Evolutionary conservation across 176 grass and related monocot genomes (phyloP).

Genomic region (Phyllostachys edulis): DNA sequence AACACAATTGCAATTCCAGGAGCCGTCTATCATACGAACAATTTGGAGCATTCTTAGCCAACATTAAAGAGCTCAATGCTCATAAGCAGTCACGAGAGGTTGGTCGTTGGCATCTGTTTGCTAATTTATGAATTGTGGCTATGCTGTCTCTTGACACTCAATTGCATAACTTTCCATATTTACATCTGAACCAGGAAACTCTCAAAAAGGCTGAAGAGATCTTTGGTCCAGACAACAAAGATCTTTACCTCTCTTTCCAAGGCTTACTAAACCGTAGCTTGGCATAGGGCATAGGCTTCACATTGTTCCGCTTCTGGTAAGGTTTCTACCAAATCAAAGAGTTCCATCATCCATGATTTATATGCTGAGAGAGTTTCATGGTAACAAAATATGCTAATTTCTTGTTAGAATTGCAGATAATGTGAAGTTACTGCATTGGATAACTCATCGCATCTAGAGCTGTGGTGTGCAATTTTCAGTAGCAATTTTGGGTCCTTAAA

Average conservation of each 20-base stretch:
- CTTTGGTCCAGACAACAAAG: conserved; percentile 88
- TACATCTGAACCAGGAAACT: conserved; percentile 67
- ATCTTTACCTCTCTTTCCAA: conserved; percentile 86
- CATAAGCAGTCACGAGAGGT: conserved; percentile 92
- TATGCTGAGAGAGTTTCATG: neutral
- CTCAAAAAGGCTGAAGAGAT: conserved; percentile 92
- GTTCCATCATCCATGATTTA: neutral
- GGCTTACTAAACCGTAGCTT: conserved; percentile 77
- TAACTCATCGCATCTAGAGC: conserved; percentile 29
- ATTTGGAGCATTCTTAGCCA: conserved; percentile 96
- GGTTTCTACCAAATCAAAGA: neutral
- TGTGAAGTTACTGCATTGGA: neutral
- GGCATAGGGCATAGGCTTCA: conserved; percentile 27
- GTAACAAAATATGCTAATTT: neutral
- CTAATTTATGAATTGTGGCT: neutral
- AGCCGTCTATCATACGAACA: conserved; percentile 95
- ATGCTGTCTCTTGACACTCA: neutral
- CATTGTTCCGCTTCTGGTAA: neutral
- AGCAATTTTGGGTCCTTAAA: conserved; percentile 21
- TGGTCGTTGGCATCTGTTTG: neutral
- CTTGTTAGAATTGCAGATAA: conserved; percentile 27
- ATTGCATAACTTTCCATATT: neutral
- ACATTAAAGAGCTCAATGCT: conserved; percentile 95
- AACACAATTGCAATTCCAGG: conserved; percentile 46
- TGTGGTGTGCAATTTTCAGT: neutral